Base-by-base conservation (phyloP, 139 green algal species). In the Chlamydomonas sphaeroides region DNA sequence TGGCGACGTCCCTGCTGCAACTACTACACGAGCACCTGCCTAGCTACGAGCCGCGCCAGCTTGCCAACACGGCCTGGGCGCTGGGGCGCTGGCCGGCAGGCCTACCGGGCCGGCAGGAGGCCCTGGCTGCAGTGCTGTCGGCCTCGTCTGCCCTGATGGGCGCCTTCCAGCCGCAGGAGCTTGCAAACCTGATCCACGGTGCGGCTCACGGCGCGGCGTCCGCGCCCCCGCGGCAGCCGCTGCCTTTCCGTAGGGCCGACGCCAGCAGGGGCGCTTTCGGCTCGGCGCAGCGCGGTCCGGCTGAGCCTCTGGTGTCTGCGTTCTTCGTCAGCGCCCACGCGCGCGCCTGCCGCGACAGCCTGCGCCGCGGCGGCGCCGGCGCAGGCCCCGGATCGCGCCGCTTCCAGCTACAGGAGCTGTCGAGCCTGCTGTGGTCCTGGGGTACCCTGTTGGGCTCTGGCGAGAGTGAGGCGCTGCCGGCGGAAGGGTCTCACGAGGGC, bases 181-280 rank as follows among this genome's bases (percentile, higher is more conserved):
- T 76, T 3, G 35, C 78, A 36, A 84, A 84, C 66, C 35, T 84
- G 65, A 25, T 84, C 14, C 65, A 84, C 78, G 78, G 65, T 10
- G 26, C 6, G 20, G 62, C 62, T n/a, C 6, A 20, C 25, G 15
- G 30, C 62, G 23, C 11, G 6, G 53, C 21, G 15, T 62, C 53
- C 6, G 53, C 23, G 53, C 15, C 21, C 15, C 53, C 23, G 21
- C 18, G 45, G 45, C 45, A 21, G 45, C 45, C 45, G 45, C 45
- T 51, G 45, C 45, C 14, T 10, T 10, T 51, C 10, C n/a, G n/a
- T n/a, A n/a, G n/a, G n/a, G n/a, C n/a, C n/a, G n/a, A n/a, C n/a
- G n/a, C n/a, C n/a, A n/a, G n/a, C n/a, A n/a, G n/a, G n/a, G n/a
- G n/a, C n/a, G n/a, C n/a, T n/a, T n/a, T n/a, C n/a, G n/a, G n/a